These are phyloP conservation scores for Phlebiopsis gigantea DNA, from an alignment of 768 basidiomycete species.

Conservation along the genomic window DNA sequence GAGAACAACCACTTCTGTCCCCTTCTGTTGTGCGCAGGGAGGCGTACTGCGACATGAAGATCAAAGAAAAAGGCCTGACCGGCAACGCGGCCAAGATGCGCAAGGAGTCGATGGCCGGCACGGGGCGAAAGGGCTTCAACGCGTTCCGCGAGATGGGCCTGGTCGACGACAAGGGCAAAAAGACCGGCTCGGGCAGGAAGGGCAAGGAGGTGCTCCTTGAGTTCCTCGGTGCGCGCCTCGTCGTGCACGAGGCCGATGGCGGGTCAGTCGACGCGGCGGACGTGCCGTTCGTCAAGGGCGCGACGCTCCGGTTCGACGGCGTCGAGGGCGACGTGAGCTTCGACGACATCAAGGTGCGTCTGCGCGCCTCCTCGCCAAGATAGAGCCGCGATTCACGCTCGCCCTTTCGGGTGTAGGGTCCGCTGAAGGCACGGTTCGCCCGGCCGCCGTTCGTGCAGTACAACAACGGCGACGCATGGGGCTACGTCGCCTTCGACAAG, in stretches of 20 bases:
- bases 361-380: not conserved
- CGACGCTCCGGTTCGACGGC: constrained; percentile 44
- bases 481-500: constrained; percentile 55
- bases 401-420: constrained; percentile 27
- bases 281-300: constrained; percentile 37
- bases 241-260: constrained; percentile 54
- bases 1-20: too few relatives aligned
- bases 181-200: constrained; percentile 29
- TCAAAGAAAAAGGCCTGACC: constrained; percentile 86
- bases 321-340: constrained; percentile 56
- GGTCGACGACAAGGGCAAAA: constrained; percentile 21
- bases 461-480: constrained; percentile 38
- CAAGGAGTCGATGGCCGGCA: constrained; percentile 45
- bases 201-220: constrained; percentile 65
- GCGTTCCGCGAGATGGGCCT: constrained; percentile 69
- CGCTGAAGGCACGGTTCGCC: constrained; percentile 42
- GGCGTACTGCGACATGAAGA: constrained; percentile 92
- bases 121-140: constrained; percentile 58
- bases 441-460: constrained; percentile 45
- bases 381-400: not conserved
- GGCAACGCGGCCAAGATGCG: constrained; percentile 63
- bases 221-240: constrained; percentile 67
- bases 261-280: constrained; percentile 40
- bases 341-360: constrained; percentile 49
- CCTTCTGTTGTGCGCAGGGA: constrained; percentile 40